Percentiles rank a stretch among this genome's conserved stretches.
Conservation (phyloP, 164 flowering plant genomes). For the Tetrastigma voinierianum region DNA sequence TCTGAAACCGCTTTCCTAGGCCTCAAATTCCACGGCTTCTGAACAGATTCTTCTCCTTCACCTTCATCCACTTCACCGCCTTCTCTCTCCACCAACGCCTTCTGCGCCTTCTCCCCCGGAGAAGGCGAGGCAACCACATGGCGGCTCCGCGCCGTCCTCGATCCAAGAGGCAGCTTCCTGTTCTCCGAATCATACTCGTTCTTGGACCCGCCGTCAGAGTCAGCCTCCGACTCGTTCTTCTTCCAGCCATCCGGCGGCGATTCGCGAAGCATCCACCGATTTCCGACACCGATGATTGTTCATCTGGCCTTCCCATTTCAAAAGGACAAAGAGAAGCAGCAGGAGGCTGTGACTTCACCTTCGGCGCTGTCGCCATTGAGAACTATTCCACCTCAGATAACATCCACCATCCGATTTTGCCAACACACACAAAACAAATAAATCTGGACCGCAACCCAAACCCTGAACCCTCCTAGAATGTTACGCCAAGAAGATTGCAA, state of each 20-base stretch:
- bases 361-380: slow-evolving; percentile 42
- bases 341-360: slow-evolving; percentile 54
- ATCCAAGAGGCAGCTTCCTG: not conserved
- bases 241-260: slow-evolving; percentile 4
- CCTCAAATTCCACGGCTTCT: slow-evolving; percentile 61
- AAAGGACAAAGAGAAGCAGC: slow-evolving; percentile 47
- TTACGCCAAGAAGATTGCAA: too few relatives aligned
- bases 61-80: slow-evolving; percentile 19
- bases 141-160: slow-evolving; percentile 7
- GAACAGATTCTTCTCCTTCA: slow-evolving; percentile 14
- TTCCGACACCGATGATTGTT: slow-evolving; percentile 21
- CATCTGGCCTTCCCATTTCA: slow-evolving; percentile 40
- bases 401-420: too few relatives aligned
- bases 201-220: not conserved
- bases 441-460: too few relatives aligned
- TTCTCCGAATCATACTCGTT: slow-evolving; percentile 5
- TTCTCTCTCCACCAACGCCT: not conserved
- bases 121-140: too few relatives aligned
- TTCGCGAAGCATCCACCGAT: slow-evolving; percentile 9
- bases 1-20: slow-evolving; percentile 35
- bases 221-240: not conserved
- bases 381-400: too few relatives aligned
- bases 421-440: too few relatives aligned
- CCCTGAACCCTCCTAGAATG: too few relatives aligned
- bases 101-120: not conserved